Evolutionary conservation across 23 red algal genomes (phyloP).

Genomic region (Cyanidioschyzon merolae): DNA sequence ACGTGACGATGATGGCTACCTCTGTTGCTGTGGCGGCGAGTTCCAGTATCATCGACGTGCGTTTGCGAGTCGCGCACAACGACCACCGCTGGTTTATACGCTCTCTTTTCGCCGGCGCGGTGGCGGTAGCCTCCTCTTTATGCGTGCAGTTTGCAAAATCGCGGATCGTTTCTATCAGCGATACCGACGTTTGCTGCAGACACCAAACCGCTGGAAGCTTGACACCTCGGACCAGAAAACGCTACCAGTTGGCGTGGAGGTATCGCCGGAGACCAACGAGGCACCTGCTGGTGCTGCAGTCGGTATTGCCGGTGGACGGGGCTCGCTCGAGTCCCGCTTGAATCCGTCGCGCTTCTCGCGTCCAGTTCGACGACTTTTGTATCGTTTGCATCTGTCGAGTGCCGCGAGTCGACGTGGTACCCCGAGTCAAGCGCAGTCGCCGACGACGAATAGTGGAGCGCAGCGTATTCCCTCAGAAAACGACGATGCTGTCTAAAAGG

Average conservation of each 20-base stretch:
- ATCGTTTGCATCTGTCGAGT: slow-evolving; percentile 15
- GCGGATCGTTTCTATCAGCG: slow-evolving; percentile 14
- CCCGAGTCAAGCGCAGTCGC: neutral
- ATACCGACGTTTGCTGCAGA: neutral
- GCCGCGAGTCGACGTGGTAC: slow-evolving; percentile 9
- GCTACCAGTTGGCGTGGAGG: too few species aligned
- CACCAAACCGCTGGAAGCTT: too few species aligned
- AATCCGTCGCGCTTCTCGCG: neutral
- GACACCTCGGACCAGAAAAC: too few species aligned
- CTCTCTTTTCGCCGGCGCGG: slow-evolving; percentile 11
- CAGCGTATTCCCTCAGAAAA: too few species aligned
- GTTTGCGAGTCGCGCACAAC: neutral
- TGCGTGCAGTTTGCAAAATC: slow-evolving; percentile 15
- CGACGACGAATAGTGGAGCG: neutral
- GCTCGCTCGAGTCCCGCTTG: slow-evolving; percentile 5
- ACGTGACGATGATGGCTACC: neutral
- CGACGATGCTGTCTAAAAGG: too few species aligned
- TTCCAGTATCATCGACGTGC: neutral
- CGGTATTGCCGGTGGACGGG: neutral
- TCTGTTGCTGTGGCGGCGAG: slow-evolving; percentile 1
- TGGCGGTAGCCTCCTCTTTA: neutral
- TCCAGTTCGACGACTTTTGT: neutral
- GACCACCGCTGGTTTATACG: neutral
- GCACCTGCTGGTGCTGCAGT: too few species aligned
- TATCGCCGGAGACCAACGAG: too few species aligned